Percentiles rank a stretch among this genome's conserved stretches.
Evolutionary conservation across 176 grass and related monocot species (phyloP).

Genomic region (Avena insularis): DNA sequence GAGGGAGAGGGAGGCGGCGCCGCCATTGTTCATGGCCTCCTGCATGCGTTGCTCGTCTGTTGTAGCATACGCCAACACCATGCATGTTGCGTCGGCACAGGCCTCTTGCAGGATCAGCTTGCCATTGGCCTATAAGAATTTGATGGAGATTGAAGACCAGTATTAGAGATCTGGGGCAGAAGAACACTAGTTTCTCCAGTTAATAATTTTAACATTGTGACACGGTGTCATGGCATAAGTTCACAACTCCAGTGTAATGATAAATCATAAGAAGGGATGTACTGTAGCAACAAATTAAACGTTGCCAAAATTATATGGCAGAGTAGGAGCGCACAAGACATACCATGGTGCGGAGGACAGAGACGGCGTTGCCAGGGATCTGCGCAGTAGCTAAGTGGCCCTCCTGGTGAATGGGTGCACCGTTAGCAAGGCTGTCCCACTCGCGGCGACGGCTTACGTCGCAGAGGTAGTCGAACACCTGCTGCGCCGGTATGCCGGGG

Average conservation of each 20-base stretch:
- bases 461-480: conserved; percentile 54
- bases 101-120: background rate
- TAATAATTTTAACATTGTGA: background rate
- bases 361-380: conserved; percentile 51
- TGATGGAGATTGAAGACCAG: background rate
- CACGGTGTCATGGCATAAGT: background rate
- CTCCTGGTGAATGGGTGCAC: conserved; percentile 42
- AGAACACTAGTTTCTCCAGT: background rate
- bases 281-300: background rate
- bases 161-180: background rate
- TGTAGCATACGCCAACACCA: background rate
- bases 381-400: conserved; percentile 41
- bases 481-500: conserved; percentile 4
- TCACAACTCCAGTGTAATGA: background rate
- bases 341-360: conserved; percentile 56
- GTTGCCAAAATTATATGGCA: background rate
- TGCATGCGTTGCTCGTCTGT: background rate
- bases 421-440: conserved; percentile 45
- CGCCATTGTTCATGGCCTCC: background rate
- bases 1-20: background rate
- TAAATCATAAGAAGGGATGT: background rate
- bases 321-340: conserved; percentile 31
- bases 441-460: conserved; percentile 32
- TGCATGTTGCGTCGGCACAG: background rate
- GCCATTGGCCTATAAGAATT: background rate